Evolutionary conservation across 164 flowering plant genomes (phyloP), one percentile per base, ranked within the genome.

Genomic region (Kalanchoe fedtschenkoi): DNA sequence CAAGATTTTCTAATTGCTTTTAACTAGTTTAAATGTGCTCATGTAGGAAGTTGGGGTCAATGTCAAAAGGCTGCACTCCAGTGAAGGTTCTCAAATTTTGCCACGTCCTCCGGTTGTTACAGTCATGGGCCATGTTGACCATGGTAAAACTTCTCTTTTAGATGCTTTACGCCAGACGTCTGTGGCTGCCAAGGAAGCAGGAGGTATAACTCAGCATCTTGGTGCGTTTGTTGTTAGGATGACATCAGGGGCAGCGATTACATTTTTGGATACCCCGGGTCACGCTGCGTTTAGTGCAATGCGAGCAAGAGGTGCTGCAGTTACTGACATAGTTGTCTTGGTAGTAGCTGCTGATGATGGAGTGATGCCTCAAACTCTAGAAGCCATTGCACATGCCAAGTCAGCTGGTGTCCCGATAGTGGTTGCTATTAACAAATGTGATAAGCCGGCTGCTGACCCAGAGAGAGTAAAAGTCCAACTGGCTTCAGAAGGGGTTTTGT

Each of bases 331-430:
- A 33, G 95, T 87, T 68, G 95, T 91, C 37, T 81, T 89, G 26
- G 97, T 91, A 43, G 98, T 89, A 17, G 96, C 98, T 62, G 96
- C 98, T 38, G 96, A 89, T 78, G 98, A 92, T 79, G 98, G 96
- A 21, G 96, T 92, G 54, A 87, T 86, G 96, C 98, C 98, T 33
- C 98, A 88, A 73, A 92, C 96, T 15, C 81, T 77, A 34, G 96
- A 89, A 75, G 97, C 97, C 65, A 78, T 93, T 69, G 24, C 81
- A 24, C 97, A 92, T 74, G 96, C 96, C n/a, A 85, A 81, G 65
- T 77, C 80, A 24, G 98, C 96, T n/a, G 74, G 77, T 32, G 98
- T 93, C 10, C 95, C 96, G 0, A 81, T 93, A 61, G 96, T 93
- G 28, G 95, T 89, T 75, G 98, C 98, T 6, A 80, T 88, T 30